A percentile compares a stretch with the other conserved stretches of the same genome.
These are phyloP conservation scores for Gossypium schwendimanii DNA, from an alignment of 441 rosid genomes.

Conservation along the genomic window DNA sequence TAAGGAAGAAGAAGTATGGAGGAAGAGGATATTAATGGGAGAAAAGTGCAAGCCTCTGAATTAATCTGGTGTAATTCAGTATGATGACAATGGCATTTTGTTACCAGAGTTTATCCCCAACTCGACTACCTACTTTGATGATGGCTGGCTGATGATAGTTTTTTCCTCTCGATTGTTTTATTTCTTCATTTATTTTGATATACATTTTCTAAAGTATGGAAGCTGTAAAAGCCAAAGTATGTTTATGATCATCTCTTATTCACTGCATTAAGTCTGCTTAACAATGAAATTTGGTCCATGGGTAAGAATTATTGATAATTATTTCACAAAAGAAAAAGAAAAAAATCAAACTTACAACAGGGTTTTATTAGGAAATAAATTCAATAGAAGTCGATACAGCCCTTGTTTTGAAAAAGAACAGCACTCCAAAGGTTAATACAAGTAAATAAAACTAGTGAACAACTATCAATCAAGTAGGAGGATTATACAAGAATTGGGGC, in stretches of 20 bases:
- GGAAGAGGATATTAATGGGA: constrained; percentile 78
- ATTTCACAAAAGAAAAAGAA: background rate
- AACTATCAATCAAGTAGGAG: background rate
- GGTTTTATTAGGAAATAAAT: background rate
- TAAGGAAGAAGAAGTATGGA: constrained; percentile 37
- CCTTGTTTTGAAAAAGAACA: background rate
- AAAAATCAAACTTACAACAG: background rate
- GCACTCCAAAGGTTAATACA: background rate
- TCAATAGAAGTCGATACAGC: background rate
- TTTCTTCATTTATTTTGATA: too few relatives aligned
- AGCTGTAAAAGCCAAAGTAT: too few relatives aligned
- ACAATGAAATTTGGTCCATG: too few relatives aligned
- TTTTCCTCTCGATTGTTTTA: background rate
- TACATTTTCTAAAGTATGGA: too few relatives aligned
- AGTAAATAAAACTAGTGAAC: background rate
- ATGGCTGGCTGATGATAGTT: too few relatives aligned
- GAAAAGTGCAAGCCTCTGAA: constrained; percentile 51
- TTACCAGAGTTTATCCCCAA: constrained; percentile 28
- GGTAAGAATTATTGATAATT: background rate
- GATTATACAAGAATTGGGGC: background rate
- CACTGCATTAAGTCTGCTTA: too few relatives aligned
- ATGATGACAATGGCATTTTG: constrained; percentile 43
- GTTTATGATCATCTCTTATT: too few relatives aligned
- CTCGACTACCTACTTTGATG: background rate
- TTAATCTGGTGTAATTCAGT: constrained; percentile 33